Base-by-base conservation (phyloP, 768 basidiomycete species). In the Phylloporus sp. region DNA sequence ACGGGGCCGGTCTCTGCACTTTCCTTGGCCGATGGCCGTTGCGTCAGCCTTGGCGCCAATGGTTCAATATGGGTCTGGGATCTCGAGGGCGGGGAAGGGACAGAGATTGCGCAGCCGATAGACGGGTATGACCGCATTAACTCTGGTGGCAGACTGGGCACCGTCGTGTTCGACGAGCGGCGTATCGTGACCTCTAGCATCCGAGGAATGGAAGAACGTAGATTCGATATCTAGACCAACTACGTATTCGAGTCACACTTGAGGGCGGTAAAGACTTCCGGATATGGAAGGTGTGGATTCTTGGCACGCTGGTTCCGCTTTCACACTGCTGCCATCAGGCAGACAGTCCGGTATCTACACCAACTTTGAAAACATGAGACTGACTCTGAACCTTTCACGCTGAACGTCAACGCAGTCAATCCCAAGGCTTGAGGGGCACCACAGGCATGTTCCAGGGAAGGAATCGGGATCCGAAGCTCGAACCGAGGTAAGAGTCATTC, bases 11-110 rank as follows among this genome's bases (percentile, higher is more conserved):
- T 89, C 20, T 75, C 75, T 5, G 77, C 84, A 5, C 73, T 91
- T 18, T 76, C 84, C 14, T 71, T 91, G 28, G 80, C 89, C 23
- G 89, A 91, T 63, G 89, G 89, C 20, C 79, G 89, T 3, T 91
- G 89, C 53, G 84, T 91, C 23, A 84, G 85, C 57, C 66, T 90
- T 17, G 80, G 84, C 9, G 66, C 66, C 27, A 81, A 87, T 60
- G 86, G 86, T 32, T 78, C 78, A 55, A 75, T 91, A 34, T 89
- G 86, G 85, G 84, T 88, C 3, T 91, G 89, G 89, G 89, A 91
- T 66, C 71, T 91, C 26, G 89, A 91, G 61, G 75, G 71, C 10
- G 73, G 69, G 18, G 61, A 65, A 22, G 65, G 70, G 34, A 59
- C 63, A 10, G 70, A 71, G 54, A 67, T 75, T 6, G 60, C 57